A percentile compares a stretch with the other conserved stretches of the same genome.
These are phyloP conservation scores for Gracilaria vermiculophylla DNA, from an alignment of 23 red algal species.

Conservation along the genomic window DNA sequence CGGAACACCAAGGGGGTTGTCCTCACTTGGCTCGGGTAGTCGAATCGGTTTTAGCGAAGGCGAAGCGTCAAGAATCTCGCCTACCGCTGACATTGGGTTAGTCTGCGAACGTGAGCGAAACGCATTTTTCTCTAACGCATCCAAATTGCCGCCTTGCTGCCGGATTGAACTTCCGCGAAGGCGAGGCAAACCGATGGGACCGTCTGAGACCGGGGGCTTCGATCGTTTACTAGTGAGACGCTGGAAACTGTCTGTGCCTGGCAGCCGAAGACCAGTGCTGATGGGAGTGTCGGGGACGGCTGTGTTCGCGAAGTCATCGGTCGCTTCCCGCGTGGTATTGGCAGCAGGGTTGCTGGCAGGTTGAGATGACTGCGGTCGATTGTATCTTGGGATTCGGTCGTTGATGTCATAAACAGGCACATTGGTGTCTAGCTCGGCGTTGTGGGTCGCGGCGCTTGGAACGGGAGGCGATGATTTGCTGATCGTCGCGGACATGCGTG, in stretches of 20 bases:
- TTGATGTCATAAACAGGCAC: neutral
- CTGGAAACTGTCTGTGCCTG: neutral
- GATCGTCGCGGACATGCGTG: neutral
- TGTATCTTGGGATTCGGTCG: neutral
- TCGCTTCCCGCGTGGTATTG: neutral
- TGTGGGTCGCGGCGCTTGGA: neutral
- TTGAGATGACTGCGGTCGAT: neutral
- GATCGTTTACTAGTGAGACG: neutral
- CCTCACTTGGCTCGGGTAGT: neutral
- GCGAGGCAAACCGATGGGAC: neutral
- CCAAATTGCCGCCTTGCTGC: neutral
- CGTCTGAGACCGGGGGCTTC: neutral
- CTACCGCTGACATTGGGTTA: neutral
- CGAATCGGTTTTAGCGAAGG: neutral
- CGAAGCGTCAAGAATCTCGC: neutral
- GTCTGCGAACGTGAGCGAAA: neutral
- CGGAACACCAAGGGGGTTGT: neutral
- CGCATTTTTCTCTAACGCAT: neutral
- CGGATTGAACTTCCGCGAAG: neutral
- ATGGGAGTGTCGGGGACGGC: neutral
- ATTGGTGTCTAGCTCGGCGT: neutral
- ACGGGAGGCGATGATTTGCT: neutral
- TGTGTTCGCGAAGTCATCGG: neutral
- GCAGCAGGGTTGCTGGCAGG: neutral
- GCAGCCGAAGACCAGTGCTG: neutral